Conservation (phyloP, 225 moss, liverwort and hornwort species). For the Physcomitrellopsis africana region DNA sequence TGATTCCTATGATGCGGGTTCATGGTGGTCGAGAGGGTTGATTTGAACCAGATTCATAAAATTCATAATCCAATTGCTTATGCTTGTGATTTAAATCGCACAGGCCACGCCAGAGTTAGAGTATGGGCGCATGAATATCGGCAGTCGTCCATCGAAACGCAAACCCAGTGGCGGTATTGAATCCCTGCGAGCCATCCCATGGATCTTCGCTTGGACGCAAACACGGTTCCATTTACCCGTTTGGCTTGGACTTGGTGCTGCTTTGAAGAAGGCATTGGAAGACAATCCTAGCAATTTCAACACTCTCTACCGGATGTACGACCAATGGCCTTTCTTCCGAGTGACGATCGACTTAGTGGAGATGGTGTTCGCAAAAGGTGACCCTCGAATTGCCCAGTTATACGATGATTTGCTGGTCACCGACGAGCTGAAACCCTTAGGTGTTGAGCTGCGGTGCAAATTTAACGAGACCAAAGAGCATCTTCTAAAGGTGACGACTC, state of each 20-base stretch:
- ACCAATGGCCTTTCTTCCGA: constrained; percentile 71
- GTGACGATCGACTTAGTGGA: constrained; percentile 65
- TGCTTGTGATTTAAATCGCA: neutral
- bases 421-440: constrained; percentile 55
- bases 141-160: constrained; percentile 59
- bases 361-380: constrained; percentile 72
- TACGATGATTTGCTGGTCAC: constrained; percentile 59
- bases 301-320: constrained; percentile 57
- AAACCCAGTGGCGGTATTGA: constrained; percentile 60
- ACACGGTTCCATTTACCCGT: constrained; percentile 66
- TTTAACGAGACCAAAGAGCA: constrained; percentile 50
- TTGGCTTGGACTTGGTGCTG: constrained; percentile 58
- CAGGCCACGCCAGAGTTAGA: constrained; percentile 57
- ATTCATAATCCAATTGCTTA: neutral
- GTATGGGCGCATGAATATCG: constrained; percentile 69
- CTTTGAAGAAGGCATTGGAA: constrained; percentile 38
- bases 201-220: constrained; percentile 72
- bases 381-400: constrained; percentile 56
- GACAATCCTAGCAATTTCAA: constrained; percentile 37
- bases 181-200: constrained; percentile 60
- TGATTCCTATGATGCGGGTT: neutral
- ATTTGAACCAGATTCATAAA: too few species aligned
- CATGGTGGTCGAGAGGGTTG: too few species aligned
- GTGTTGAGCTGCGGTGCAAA: constrained; percentile 50
- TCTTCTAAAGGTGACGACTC: constrained; percentile 41